phyloP scores from a whole-genome alignment of 192 early-diverging fungal species.

The Gigaspora rosea region DNA sequence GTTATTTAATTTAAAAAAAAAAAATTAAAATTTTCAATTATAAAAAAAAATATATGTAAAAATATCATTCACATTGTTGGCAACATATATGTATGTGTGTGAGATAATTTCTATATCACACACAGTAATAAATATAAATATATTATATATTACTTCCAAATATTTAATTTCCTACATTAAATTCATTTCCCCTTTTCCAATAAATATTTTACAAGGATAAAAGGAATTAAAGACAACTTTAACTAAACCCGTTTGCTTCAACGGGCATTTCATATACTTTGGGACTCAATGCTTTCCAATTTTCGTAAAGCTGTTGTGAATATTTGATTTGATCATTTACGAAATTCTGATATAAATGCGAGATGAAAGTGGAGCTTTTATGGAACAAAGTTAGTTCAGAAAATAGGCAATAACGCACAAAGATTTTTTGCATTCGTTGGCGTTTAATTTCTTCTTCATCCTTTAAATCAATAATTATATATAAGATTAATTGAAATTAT shows the following conservation, averaged over 20 bases:
- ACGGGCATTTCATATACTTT: constrained; percentile 53
- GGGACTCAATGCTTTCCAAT: constrained; percentile 51
- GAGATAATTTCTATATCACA: no score
- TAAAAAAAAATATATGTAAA: no score
- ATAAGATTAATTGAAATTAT: neutral
- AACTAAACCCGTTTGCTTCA: constrained; percentile 48
- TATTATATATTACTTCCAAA: no score
- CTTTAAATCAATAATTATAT: constrained; percentile 31
- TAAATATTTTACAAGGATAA: no score
- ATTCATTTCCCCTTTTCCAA: no score
- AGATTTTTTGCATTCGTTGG: constrained; percentile 49
- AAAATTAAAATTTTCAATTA: no score
- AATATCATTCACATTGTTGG: no score
- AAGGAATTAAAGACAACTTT: neutral
- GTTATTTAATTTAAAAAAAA: no score
- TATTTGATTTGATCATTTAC: constrained; percentile 60
- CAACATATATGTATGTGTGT: no score
- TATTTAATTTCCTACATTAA: no score
- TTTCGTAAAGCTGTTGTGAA: constrained; percentile 49
- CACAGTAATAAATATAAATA: no score
- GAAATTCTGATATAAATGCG: constrained; percentile 61
- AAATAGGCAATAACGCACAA: constrained; percentile 59
- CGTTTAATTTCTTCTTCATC: constrained; percentile 51
- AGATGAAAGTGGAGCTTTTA: constrained; percentile 58
- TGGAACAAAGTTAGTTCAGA: constrained; percentile 61